Base-by-base conservation (phyloP, 257 asterid genomes). In the Nicotiana noctiflora region DNA sequence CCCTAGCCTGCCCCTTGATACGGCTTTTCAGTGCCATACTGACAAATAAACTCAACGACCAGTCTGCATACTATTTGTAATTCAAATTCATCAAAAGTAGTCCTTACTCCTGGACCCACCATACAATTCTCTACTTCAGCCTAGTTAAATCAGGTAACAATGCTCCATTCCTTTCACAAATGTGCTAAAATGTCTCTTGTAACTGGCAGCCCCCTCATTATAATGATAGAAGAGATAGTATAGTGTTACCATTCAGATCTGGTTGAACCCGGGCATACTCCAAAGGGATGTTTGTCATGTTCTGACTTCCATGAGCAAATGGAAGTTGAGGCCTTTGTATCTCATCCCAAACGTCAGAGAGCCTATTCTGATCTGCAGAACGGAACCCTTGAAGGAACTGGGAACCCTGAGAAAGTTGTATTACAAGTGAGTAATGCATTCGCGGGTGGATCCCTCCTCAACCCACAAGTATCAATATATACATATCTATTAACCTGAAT, bases 331-430 rank as follows among this genome's bases (percentile, higher is more conserved):
- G 92, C 78, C 92, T 87, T 82, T 94, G 98, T 85, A 93, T 87
- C 81, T 94, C 98, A 81, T 92, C 96, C 99, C 98, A 96, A 85
- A 86, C 97, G 90, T 92, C 97, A 11, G 97, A 80, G 86, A 96
- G 89, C 84, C 97, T 81, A 84, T 84, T 85, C 75, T 92, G 98
- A 83, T 96, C 98, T 82, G 88, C 83, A 31, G 95, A 79, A 77
- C 83, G 98, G 84, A 93, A 96, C 80, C 91, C 98, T 86, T 85
- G 90, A 88, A 96, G 93, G 84, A 96, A 96, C 64, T 89, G 91
- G 52, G 97, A 92, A 27, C 94, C 95, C 99, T 96, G 90, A 64
- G 65, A 55, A 81, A 75, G 60, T 32, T 63, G 25, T 55, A 81
- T 49, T 63, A 64, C 44, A 53, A 79, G 59, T 79, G 49, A 64